Evolutionary conservation across 805 yeast genomes (phyloP).

Genomic region (Candida michaelii): DNA sequence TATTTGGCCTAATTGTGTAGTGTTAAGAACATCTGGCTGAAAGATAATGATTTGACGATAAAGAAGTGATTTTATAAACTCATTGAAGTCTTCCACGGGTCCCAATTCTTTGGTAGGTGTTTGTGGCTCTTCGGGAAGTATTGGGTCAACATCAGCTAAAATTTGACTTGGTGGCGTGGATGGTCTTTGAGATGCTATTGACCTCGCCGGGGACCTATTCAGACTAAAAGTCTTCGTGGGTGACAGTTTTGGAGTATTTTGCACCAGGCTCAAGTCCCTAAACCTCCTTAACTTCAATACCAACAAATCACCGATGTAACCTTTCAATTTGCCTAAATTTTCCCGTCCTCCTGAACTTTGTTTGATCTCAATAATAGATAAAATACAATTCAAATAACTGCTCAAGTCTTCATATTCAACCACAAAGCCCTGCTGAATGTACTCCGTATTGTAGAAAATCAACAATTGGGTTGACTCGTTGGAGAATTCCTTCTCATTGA

Average conservation of each 20-base stretch:
- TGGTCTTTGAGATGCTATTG: too few relatives aligned
- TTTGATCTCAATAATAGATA: slow-evolving; percentile 30
- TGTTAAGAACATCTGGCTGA: slow-evolving; percentile 29
- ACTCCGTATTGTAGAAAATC: slow-evolving; percentile 28
- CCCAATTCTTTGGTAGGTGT: background rate
- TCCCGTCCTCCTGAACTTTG: slow-evolving; percentile 11
- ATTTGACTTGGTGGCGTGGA: too few relatives aligned
- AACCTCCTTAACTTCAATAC: slow-evolving; percentile 24
- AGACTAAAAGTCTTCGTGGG: background rate
- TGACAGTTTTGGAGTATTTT: background rate
- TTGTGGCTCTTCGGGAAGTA: too few relatives aligned
- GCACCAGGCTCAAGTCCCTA: too few relatives aligned
- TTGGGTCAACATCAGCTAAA: too few relatives aligned
- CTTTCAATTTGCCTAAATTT: slow-evolving; percentile 19
- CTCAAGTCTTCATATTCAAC: slow-evolving; percentile 23
- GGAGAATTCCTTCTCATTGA: slow-evolving; percentile 31
- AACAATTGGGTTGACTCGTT: slow-evolving; percentile 25
- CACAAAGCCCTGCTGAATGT: slow-evolving; percentile 27
- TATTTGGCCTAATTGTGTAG: slow-evolving; percentile 32
- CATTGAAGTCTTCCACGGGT: slow-evolving; percentile 13
- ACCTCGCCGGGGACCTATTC: background rate
- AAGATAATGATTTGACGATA: slow-evolving; percentile 35
- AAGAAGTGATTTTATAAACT: slow-evolving; percentile 27
- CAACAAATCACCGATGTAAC: slow-evolving; percentile 27
- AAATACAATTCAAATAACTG: slow-evolving; percentile 26